Conservation (phyloP, 805 yeast species). For the Monosporozyma aquatica region DNA sequence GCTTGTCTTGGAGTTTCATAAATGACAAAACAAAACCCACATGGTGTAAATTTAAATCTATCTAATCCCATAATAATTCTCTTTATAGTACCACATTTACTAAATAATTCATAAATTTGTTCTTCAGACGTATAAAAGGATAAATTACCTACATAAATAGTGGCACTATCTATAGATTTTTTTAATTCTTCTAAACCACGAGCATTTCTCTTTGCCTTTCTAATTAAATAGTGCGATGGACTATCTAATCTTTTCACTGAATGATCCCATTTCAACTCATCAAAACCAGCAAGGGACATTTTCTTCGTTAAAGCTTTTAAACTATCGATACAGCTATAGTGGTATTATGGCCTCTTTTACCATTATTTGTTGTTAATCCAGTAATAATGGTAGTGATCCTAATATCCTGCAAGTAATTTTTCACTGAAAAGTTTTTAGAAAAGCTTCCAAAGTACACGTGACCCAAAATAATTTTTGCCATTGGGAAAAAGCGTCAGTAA, state of each 20-base stretch:
- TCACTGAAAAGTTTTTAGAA: no score
- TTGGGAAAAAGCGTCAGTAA: no score
- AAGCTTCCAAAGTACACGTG: no score
- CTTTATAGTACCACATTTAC: constrained; percentile 69
- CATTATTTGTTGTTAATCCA: no score
- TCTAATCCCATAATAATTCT: constrained; percentile 92
- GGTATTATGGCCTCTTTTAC: no score
- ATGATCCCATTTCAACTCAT: constrained; percentile 46
- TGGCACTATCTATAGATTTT: constrained; percentile 54
- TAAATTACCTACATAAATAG: constrained; percentile 86
- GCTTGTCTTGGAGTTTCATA: constrained; percentile 64
- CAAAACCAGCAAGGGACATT: constrained; percentile 43
- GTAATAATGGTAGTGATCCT: no score
- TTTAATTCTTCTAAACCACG: constrained; percentile 55
- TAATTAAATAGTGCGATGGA: constrained; percentile 60
- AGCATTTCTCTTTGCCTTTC: constrained; percentile 47
- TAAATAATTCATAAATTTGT: constrained; percentile 79
- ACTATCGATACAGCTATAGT: no score
- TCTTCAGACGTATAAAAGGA: constrained; percentile 92
- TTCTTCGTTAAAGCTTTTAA: background rate
- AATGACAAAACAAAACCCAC: constrained; percentile 92
- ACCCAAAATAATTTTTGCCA: no score
- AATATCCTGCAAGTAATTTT: no score
- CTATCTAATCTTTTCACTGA: constrained; percentile 61
- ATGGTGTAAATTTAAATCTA: constrained; percentile 82